phyloP scores from a whole-genome alignment of 2,329 filamentous ascomycete genomes.

The Lachnellula subtilissima region DNA sequence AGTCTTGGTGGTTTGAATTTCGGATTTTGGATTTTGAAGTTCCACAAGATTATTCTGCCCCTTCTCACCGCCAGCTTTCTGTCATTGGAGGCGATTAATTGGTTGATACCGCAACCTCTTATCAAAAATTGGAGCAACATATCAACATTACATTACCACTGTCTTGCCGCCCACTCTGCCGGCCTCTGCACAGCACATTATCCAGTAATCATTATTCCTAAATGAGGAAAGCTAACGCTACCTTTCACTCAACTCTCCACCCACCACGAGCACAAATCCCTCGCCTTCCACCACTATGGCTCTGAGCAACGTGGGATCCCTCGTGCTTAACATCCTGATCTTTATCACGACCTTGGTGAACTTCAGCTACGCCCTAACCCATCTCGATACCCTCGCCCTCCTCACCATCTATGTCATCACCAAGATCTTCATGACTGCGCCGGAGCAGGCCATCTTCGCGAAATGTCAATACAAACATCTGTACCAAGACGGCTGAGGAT shows the following conservation, averaged over 20 bases:
- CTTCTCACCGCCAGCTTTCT: neutral
- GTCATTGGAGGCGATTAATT: neutral
- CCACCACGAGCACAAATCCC: neutral
- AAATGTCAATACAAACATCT: slow-evolving; percentile 29
- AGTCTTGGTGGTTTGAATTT: neutral
- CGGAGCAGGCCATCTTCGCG: slow-evolving; percentile 41
- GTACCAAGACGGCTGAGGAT: slow-evolving; percentile 24
- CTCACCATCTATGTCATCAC: slow-evolving; percentile 45
- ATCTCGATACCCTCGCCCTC: slow-evolving; percentile 44
- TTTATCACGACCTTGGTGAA: slow-evolving; percentile 51
- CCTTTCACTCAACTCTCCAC: neutral
- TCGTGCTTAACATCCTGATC: slow-evolving; percentile 47
- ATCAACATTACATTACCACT: neutral
- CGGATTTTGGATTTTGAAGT: neutral
- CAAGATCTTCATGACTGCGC: slow-evolving; percentile 43
- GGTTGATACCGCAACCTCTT: neutral
- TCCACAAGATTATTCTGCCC: neutral
- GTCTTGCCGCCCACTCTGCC: too few relatives aligned
- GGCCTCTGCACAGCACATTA: too few relatives aligned
- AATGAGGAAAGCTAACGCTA: too few relatives aligned
- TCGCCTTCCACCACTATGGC: slow-evolving; percentile 37
- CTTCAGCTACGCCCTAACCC: slow-evolving; percentile 46
- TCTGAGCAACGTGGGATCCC: slow-evolving; percentile 47
- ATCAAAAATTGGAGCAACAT: neutral
- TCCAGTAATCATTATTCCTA: neutral